Evolutionary conservation across 192 early-diverging fungal species (phyloP), one percentile per base, ranked within the genome.

Genomic region (Backusella psychrophila): DNA sequence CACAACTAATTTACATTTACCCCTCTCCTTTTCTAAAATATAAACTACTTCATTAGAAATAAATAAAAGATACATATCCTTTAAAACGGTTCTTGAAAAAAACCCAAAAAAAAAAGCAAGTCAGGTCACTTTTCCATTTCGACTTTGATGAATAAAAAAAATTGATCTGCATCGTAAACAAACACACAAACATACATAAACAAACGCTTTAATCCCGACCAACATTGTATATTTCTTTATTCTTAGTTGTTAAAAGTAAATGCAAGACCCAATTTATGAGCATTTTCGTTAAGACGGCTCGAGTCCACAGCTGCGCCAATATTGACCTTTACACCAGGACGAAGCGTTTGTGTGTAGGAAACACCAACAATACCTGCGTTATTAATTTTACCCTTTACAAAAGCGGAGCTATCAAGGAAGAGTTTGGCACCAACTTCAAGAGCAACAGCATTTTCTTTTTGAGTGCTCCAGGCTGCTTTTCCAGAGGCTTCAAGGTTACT

Each of bases 351-450:
- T 52, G 96, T 96, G 89, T 96, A 99, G 73, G 96, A 93, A 70
- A 98, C 89, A 78, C 96, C 96, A 65, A 99, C 87, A 33, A 90
- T 89, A 81, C 97, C 97, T 71, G 87, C 78, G 83, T 93, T 94
- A 84, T 90, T 86, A 71, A 95, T 89, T 90, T 92, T 93, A 77
- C 91, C 91, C 93, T 98, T 98, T 81, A 96, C 88, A 75, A 93
- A 97, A 71, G 96, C 92, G 82, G 88, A 87, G 77, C 85, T 85
- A 90, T 99, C 97, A 63, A 99, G 87, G 75, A 89, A 84, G 87
- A 95, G 94, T 91, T 98, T 98, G 87, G 95, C 91, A 80, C 95
- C 97, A 75, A 98, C 90, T 88, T 99, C 97, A 14, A 97, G 88
- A 69, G 89, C 88, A 66, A 93, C 92, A 77, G 90, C 85, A 80